phyloP scores from a whole-genome alignment of 2,329 filamentous ascomycete genomes.

The Trichoderma endophyticum region DNA sequence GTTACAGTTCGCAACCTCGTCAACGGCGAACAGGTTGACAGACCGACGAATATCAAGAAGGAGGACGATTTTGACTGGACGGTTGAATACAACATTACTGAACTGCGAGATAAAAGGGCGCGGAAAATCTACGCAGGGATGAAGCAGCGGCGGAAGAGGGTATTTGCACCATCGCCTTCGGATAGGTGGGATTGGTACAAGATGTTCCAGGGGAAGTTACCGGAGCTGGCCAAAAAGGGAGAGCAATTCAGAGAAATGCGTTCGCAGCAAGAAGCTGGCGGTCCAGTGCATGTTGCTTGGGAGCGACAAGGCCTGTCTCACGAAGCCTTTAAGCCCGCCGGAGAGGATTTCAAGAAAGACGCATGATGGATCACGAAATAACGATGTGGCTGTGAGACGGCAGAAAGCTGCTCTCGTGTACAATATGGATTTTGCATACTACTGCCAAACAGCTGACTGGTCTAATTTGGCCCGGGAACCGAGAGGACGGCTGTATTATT shows the following conservation, averaged over 20 bases:
- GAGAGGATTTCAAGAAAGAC: neutral
- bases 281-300: constrained; percentile 49
- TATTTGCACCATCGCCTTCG: constrained; percentile 41
- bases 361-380: neutral
- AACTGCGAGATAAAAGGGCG: constrained; percentile 49
- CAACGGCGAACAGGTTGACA: constrained; percentile 59
- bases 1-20: constrained; percentile 71
- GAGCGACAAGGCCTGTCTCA: constrained; percentile 30
- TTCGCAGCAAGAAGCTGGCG: constrained; percentile 48
- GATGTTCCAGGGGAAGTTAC: constrained; percentile 44
- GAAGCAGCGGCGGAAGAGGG: constrained; percentile 52
- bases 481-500: neutral
- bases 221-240: constrained; percentile 49
- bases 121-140: constrained; percentile 53
- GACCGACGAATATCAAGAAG: constrained; percentile 49
- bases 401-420: neutral
- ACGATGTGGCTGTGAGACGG: neutral
- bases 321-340: neutral
- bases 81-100: constrained; percentile 74
- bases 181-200: constrained; percentile 45
- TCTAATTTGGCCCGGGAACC: neutral
- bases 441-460: neutral
- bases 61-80: constrained; percentile 53
- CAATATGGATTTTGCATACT: neutral
- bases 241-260: constrained; percentile 54